Base-by-base conservation (phyloP, 176 grass and related monocot species). In the Miscanthus lutarioriparius region DNA sequence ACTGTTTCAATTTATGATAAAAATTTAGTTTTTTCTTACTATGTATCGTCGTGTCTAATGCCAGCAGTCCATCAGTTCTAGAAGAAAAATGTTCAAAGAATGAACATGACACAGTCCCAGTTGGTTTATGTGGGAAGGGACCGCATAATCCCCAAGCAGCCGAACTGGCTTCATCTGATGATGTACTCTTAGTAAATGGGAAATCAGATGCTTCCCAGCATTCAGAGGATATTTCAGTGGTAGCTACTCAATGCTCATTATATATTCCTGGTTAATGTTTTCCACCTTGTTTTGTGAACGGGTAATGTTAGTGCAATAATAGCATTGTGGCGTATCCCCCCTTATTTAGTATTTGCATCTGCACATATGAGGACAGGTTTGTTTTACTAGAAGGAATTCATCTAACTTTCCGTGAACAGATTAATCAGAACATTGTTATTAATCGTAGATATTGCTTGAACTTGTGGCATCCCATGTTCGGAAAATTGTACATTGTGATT, bases 161-260 rank as follows among this genome's bases (percentile, higher is more conserved):
- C 72, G 67, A 79, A 7, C 65, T 75, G 43, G 56, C 33, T 56
- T 74, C 75, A 58, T 79, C 56, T 26, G 76, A 49, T 82, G 78
- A 64, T 37, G 17, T 76, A 37, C 62, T 44, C 30, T 67, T 69
- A 33, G 14, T n/a, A 87, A 91, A 96, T 84, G 84, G 86, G 40
- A 84, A 68, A 74, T 54, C 37, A 23, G 67, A 78, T 68, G 28
- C 63, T 71, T 79, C 67, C 36, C 72, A 80, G 64, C 82, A 79
- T 69, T 87, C 75, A 54, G 85, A 91, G 26, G 91, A 92, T 41
- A 87, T 86, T 37, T 35, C 53, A 67, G 47, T 75, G 86, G 92
- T 97, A 87, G 77, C 26, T 83, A 19, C 76, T 58, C 17, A 37
- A 17, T 77, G 25, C 47, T 80, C 64, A 63, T 12, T 38, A 19